Evolutionary conservation across 169 alveolate genomes (phyloP).

Genomic region (Cytauxzoon felis): DNA sequence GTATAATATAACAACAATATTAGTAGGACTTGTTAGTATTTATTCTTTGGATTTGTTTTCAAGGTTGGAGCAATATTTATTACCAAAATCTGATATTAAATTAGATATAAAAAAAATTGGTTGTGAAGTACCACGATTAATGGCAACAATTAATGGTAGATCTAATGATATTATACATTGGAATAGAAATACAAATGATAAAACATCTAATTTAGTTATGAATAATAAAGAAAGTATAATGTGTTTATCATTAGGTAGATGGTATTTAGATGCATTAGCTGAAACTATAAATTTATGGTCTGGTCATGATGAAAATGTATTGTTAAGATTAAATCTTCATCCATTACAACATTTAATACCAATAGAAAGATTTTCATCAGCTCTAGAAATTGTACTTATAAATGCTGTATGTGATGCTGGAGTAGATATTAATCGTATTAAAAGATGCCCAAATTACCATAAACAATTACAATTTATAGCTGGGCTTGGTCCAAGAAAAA

Average conservation of each 20-base stretch:
- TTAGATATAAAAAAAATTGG: background rate
- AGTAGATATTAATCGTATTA: slow-evolving; percentile 26
- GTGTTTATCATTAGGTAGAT: slow-evolving; percentile 52
- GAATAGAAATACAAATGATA: no score
- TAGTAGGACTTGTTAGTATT: slow-evolving; percentile 3
- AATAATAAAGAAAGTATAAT: no score
- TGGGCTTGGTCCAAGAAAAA: slow-evolving; percentile 72
- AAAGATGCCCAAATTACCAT: slow-evolving; percentile 2
- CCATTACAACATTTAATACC: slow-evolving; percentile 66
- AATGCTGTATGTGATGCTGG: slow-evolving; percentile 29
- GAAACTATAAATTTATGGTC: slow-evolving; percentile 69
- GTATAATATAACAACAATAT: background rate
- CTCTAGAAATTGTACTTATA: slow-evolving; percentile 15
- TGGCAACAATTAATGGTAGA: background rate
- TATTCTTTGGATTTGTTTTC: background rate
- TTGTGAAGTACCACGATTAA: background rate
- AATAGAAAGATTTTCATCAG: slow-evolving; percentile 55
- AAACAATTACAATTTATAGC: slow-evolving; percentile 56
- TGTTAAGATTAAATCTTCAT: slow-evolving; percentile 69
- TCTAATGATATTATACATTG: background rate
- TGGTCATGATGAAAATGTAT: slow-evolving; percentile 51
- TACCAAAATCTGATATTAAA: background rate
- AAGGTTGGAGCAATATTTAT: background rate
- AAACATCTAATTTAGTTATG: no score
- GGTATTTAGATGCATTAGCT: slow-evolving; percentile 62